Conservation (phyloP, 2,329 filamentous ascomycete species). For the Neopestalotiopsis sp. region DNA sequence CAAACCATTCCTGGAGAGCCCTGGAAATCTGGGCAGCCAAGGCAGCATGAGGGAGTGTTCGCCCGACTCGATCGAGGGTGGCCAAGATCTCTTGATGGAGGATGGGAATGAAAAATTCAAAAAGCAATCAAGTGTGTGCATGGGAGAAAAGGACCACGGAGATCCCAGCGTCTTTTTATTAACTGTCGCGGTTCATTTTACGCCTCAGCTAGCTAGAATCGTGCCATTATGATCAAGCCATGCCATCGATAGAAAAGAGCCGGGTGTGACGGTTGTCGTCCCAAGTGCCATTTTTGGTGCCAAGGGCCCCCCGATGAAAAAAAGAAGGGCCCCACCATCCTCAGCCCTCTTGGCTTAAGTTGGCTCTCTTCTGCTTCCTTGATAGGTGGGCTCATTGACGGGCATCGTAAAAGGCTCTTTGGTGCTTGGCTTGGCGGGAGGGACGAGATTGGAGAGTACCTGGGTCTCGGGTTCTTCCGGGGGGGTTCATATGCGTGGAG, state of each 20-base stretch:
- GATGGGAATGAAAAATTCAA: background rate
- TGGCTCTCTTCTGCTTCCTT: background rate
- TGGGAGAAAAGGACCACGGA: background rate
- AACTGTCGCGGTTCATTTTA: background rate
- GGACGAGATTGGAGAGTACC: background rate
- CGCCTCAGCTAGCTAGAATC: background rate
- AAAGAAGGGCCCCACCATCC: background rate
- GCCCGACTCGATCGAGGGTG: background rate
- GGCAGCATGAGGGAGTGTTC: background rate
- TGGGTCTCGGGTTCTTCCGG: background rate
- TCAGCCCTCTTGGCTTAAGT: background rate
- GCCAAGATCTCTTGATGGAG: background rate
- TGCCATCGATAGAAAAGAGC: background rate
- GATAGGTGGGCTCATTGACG: background rate
- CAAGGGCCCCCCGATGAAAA: background rate
- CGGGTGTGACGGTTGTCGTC: background rate
- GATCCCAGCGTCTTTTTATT: background rate
- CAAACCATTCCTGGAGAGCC: background rate
- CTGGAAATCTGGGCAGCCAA: background rate
- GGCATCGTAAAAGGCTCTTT: background rate
- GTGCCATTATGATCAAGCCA: background rate
- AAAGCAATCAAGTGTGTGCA: background rate
- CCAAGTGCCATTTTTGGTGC: background rate
- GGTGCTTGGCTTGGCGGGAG: background rate
- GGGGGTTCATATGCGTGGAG: background rate